Base-by-base conservation (phyloP, 164 flowering plant genomes). In the Umbilicus rupestris region DNA sequence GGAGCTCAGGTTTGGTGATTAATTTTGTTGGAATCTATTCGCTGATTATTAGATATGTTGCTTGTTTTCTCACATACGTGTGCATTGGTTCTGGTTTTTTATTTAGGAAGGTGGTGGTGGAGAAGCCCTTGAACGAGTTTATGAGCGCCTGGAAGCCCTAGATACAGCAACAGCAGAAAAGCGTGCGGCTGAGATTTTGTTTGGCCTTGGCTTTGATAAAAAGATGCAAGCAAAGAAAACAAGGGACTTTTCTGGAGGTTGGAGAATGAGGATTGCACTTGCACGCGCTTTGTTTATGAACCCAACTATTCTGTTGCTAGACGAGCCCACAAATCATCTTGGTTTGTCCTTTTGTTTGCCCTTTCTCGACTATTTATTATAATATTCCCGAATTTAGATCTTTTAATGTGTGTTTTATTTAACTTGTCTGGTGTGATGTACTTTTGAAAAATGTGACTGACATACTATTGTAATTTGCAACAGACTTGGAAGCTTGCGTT, bases 201-300 rank as follows among this genome's bases (percentile, higher is more conserved):
- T 35, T 75, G 98, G 98, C 72, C 97, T 94, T 78, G 98, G 98
- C 20, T 94, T 91, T 68, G 68, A 75, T 77, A 94, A 94, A 80
- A 65, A 71, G 70, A 91, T 89, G 97, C 98, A 91, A 75, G 86
- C 81, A 45, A 85, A 89, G 84, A 85, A 85, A 73, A 90, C 98
- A 17, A 73, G 80, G 19, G 97, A 90, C 76, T 93, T 93, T 72
- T 90, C 97, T 72, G 98, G 98, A 76, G 98, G 97, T n/a, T 93
- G 98, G 98, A 84, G 98, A 70, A 94, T 94, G 98, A 84, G 98
- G 69, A 94, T 91, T 75, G 97, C 97, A 33, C 68, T 94, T 50
- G 97, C 98, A 39, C 76, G 96, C 5, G 96, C 98, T 9, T 66
- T 93, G 39, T 93, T 93, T 69, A 90, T 93, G 82, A 90, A 89